Evolutionary conservation across 1,284 basidiomycete genomes (phyloP), one percentile per base, ranked within the genome.

Genomic region (Amylostereum areolatum): DNA sequence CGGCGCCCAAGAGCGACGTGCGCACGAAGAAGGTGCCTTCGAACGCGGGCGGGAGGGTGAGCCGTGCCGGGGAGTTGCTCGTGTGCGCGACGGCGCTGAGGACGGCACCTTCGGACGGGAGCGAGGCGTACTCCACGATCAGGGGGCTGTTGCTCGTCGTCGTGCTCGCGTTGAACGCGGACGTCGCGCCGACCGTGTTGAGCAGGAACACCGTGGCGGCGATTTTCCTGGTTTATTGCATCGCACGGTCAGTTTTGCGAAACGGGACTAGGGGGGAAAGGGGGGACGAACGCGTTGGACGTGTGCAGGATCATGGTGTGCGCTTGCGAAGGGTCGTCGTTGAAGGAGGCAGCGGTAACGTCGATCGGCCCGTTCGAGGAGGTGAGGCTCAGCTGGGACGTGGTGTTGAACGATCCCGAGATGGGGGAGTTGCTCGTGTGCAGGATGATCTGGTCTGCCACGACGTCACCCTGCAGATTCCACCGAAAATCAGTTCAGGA

Each of bases 1-100:
- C 39, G 0, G 64, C 54, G 2, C 39, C 40, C 3, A 53, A 51
- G 5, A 65, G 59, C 2, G 68, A 67, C 18, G 73, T 68, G n/a
- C 48, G 31, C 30, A 74, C 54, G 0, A 62, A 54, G 44, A 71
- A 72, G 3, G 52, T 56, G 3, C 77, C 76, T 52, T 78, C 71
- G 45, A 63, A 79, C 1, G 70, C 57, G 2, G 67, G 60, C 28
- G 71, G 66, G 44, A 79, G 57, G 25, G 49, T 56, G 10, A 77
- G 65, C 3, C 37, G 48, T 8, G 66, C 69, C 0, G 56, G 55
- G 0, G 60, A 52, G 42, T 79, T 78, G 3, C 68, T 60, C 1
- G 72, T 72, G 12, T 52, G 55, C 11, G 56, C 71, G 1, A 58
- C 51, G 9, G 74, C 59, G 2, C 43, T 50, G 24, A 77, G 64